These are phyloP conservation scores for Fusarium udum DNA, from an alignment of 2,329 filamentous ascomycete genomes.

Conservation along the genomic window DNA sequence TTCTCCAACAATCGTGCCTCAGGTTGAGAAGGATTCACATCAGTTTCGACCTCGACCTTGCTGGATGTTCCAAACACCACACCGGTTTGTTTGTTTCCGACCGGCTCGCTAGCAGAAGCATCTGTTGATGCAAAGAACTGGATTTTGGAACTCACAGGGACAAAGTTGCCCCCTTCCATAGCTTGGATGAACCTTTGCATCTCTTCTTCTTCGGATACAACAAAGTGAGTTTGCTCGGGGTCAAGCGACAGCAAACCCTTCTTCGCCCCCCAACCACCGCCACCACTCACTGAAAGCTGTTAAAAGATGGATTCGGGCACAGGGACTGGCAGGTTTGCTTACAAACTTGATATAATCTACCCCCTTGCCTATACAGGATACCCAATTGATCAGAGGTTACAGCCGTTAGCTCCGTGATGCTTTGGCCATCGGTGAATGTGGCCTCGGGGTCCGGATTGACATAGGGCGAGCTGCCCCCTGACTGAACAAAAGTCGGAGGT, in stretches of 20 bases:
- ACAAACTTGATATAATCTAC: constrained; percentile 56
- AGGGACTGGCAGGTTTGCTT: constrained; percentile 19
- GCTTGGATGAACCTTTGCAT: constrained; percentile 64
- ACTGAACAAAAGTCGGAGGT: constrained; percentile 50
- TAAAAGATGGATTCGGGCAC: constrained; percentile 12
- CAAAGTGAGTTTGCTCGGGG: constrained; percentile 66
- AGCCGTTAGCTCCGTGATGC: constrained; percentile 33
- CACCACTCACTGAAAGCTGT: constrained; percentile 70
- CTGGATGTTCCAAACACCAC: constrained; percentile 49
- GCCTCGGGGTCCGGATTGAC: constrained; percentile 33
- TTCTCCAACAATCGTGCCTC: constrained; percentile 45
- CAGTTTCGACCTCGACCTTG: constrained; percentile 13
- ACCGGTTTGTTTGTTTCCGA: constrained; percentile 14
- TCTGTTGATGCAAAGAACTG: constrained; percentile 68
- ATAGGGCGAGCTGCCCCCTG: constrained; percentile 2
- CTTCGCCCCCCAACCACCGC: constrained; percentile 86
- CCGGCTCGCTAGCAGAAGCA: constrained; percentile 39
- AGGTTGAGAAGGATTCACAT: background rate
- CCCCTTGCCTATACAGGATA: constrained; percentile 52
- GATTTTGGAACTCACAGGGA: constrained; percentile 70
- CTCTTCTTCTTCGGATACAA: constrained; percentile 58
- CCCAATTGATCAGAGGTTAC: constrained; percentile 45
- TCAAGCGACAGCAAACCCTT: constrained; percentile 82
- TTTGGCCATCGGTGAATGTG: constrained; percentile 33
- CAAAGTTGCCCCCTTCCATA: constrained; percentile 61